phyloP scores from a whole-genome alignment of 2,329 filamentous ascomycete species.

The Thielaviopsis cerberus region DNA sequence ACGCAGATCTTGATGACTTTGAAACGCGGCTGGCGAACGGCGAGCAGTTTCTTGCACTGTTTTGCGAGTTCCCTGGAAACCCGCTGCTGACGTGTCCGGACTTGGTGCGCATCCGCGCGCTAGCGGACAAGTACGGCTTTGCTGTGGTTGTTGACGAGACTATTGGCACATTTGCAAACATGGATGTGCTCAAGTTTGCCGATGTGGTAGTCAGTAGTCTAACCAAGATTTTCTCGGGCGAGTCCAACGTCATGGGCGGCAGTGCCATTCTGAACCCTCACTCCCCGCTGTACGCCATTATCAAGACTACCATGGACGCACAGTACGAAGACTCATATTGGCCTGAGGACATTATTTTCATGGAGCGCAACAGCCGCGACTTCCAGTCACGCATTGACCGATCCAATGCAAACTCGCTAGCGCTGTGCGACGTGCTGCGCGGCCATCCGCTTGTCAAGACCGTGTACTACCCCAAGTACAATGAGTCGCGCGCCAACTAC shows the following conservation, averaged over 20 bases:
- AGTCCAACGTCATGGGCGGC: slow-evolving; percentile 96
- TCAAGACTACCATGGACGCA: slow-evolving; percentile 47
- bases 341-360: slow-evolving; percentile 82
- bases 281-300: slow-evolving; percentile 45
- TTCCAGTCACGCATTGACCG: slow-evolving; percentile 67
- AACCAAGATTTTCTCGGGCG: slow-evolving; percentile 92
- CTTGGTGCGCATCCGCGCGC: slow-evolving; percentile 54
- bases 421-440: slow-evolving; percentile 54
- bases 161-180: slow-evolving; percentile 88
- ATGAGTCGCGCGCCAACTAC: slow-evolving; percentile 50
- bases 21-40: slow-evolving; percentile 52
- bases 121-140: slow-evolving; percentile 75
- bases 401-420: slow-evolving; percentile 72
- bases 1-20: slow-evolving; percentile 65
- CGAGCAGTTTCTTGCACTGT: slow-evolving; percentile 63
- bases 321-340: slow-evolving; percentile 83
- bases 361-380: slow-evolving; percentile 90
- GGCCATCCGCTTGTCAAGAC: slow-evolving; percentile 46
- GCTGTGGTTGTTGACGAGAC: slow-evolving; percentile 88
- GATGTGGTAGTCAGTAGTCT: slow-evolving; percentile 88
- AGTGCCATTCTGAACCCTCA: slow-evolving; percentile 47
- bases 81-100: slow-evolving; percentile 74
- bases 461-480: slow-evolving; percentile 75
- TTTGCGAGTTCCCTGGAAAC: slow-evolving; percentile 91
- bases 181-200: slow-evolving; percentile 74